Conservation (phyloP, 164 flowering plant species). For the Liquidambar formosana region DNA sequence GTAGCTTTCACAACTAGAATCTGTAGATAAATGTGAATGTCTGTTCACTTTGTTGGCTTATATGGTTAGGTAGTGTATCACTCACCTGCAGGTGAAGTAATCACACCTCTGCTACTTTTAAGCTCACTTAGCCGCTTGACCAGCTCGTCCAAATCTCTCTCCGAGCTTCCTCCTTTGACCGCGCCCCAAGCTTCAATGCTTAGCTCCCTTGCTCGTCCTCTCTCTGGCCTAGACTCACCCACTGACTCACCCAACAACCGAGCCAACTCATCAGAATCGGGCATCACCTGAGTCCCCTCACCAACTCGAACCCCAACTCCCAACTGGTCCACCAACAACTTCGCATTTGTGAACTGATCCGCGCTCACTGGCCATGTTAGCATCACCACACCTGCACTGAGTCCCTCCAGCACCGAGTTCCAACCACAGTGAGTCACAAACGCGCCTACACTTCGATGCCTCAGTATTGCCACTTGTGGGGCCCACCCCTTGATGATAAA, state of each 20-base stretch:
- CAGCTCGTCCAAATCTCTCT: not conserved
- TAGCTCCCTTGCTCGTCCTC: not conserved
- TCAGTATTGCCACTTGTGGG: slow-evolving; percentile 33
- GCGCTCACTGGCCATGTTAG: slow-evolving; percentile 35
- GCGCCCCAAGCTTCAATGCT: not conserved
- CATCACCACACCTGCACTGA: slow-evolving; percentile 27
- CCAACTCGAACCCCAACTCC: slow-evolving; percentile 3
- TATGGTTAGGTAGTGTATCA: no score
- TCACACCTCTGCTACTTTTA: no score
- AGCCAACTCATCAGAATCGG: slow-evolving; percentile 5
- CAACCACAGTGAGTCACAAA: slow-evolving; percentile 43
- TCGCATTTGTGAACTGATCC: slow-evolving; percentile 26
- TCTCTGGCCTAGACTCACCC: not conserved
- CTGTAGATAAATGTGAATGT: no score
- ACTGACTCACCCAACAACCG: not conserved
- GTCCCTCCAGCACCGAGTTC: slow-evolving; percentile 36
- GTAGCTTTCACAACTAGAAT: no score
- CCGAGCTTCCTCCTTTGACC: not conserved
- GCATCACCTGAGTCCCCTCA: not conserved
- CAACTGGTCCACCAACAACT: slow-evolving; percentile 13
- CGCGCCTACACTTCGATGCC: slow-evolving; percentile 26
- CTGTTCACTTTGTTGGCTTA: no score
- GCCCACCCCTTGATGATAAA: slow-evolving; percentile 38
- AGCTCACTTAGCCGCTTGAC: not conserved
- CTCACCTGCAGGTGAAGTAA: no score